These are phyloP conservation scores for Chaetoceros muelleri DNA, from an alignment of 108 stramenopile genomes.

Conservation along the genomic window DNA sequence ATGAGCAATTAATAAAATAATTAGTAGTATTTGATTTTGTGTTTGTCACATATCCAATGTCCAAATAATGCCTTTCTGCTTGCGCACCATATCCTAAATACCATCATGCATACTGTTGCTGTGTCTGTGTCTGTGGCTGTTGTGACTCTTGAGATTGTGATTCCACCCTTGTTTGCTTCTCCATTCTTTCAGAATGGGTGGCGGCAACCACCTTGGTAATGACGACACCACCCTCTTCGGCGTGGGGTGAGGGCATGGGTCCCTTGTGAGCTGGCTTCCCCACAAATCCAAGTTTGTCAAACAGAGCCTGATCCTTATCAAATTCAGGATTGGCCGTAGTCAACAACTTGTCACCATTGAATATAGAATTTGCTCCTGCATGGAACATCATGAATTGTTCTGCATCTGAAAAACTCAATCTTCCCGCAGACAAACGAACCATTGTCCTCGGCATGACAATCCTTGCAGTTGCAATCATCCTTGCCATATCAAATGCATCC, in stretches of 20 bases:
- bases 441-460: constrained; percentile 96
- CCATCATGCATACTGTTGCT: constrained; percentile 23
- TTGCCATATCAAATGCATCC: constrained; percentile 93
- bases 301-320: constrained; percentile 78
- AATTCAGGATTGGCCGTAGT: constrained; percentile 94
- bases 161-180: too few relatives aligned
- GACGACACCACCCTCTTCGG: constrained; percentile 46
- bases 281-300: constrained; percentile 80
- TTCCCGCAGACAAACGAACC: constrained; percentile 94
- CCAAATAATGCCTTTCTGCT: too few relatives aligned
- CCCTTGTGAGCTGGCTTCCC: constrained; percentile 89
- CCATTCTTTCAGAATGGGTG: too few relatives aligned
- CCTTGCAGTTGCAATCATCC: constrained; percentile 96
- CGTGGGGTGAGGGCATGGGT: constrained; percentile 62
- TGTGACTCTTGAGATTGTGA: too few relatives aligned
- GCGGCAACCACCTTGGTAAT: constrained; percentile 64
- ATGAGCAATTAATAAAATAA: constrained; percentile 63
- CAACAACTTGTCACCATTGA: constrained; percentile 94
- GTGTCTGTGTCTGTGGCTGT: constrained; percentile 1
- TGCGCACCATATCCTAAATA: too few relatives aligned
- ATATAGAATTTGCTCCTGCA: constrained; percentile 97
- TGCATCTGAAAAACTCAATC: constrained; percentile 87
- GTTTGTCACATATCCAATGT: neutral
- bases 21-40: constrained; percentile 2
- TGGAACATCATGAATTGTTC: constrained; percentile 97